These are phyloP conservation scores for Eruca vesicaria DNA, from an alignment of 441 rosid genomes.

Conservation along the genomic window DNA sequence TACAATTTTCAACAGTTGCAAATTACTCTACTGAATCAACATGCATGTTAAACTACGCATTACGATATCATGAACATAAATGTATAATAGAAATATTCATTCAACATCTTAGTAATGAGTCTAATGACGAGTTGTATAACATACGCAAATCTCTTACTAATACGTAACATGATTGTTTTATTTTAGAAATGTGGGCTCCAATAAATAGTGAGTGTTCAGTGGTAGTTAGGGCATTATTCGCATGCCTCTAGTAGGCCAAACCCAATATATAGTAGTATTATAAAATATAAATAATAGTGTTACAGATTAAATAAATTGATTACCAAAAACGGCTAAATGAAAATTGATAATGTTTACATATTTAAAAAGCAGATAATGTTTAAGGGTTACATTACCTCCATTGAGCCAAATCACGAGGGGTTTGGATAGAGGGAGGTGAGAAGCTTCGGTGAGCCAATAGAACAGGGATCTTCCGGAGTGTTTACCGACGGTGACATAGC, in stretches of 20 bases:
- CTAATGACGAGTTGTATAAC: neutral
- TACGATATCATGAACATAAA: neutral
- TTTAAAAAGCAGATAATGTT: neutral
- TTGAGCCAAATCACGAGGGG: conserved; percentile 95
- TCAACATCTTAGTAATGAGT: neutral
- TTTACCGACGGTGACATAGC: conserved; percentile 73
- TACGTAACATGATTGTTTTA: neutral
- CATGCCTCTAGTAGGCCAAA: conserved; percentile 37
- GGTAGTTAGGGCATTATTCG: conserved; percentile 48
- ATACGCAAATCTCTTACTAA: neutral
- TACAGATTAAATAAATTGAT: neutral
- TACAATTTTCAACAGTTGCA: neutral
- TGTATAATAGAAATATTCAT: neutral
- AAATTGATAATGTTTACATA: neutral
- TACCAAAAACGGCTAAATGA: neutral
- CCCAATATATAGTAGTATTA: neutral
- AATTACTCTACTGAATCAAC: conserved; percentile 3
- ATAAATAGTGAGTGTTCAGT: conserved; percentile 24
- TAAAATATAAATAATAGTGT: neutral
- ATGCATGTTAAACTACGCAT: conserved; percentile 17
- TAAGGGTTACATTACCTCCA: conserved; percentile 58
- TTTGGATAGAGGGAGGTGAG: conserved; percentile 48
- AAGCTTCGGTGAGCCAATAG: conserved; percentile 94
- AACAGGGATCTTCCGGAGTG: conserved; percentile 83
- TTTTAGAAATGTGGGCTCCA: neutral